Evolutionary conservation across 805 yeast species (phyloP).

Genomic region (Candida silvatica): DNA sequence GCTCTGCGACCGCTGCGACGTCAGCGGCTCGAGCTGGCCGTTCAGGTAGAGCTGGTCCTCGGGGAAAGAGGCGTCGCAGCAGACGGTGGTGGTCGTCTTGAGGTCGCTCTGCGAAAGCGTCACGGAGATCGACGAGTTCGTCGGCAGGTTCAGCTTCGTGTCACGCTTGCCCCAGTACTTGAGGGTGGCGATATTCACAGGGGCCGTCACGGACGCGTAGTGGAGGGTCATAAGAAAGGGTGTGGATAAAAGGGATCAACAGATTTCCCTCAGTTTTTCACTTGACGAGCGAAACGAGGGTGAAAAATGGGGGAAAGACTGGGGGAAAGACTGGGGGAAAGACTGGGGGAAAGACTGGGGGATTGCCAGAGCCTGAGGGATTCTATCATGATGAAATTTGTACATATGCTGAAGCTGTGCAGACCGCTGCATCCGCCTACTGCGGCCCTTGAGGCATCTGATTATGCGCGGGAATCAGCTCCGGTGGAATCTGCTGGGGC

Average conservation of each 20-base stretch:
- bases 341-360: too few species aligned
- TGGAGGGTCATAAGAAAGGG: constrained; percentile 16
- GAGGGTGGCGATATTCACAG: constrained; percentile 81
- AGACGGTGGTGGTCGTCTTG: constrained; percentile 80
- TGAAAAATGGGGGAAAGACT: too few species aligned
- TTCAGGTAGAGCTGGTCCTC: constrained; percentile 76
- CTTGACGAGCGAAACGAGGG: too few species aligned
- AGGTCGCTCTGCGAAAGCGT: constrained; percentile 88
- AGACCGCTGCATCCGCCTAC: too few species aligned
- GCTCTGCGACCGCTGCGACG: constrained; percentile 53
- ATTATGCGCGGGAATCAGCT: too few species aligned
- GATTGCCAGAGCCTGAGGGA: too few species aligned
- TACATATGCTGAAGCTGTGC: too few species aligned
- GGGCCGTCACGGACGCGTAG: constrained; percentile 85
- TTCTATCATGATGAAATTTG: too few species aligned
- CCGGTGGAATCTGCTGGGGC: too few species aligned
- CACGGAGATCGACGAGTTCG: constrained; percentile 92
- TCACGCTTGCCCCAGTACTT: constrained; percentile 99
- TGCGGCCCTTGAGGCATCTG: too few species aligned
- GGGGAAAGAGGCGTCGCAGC: constrained; percentile 37
- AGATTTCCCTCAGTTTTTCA: too few species aligned
- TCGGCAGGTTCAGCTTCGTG: constrained; percentile 79
- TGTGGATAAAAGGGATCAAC: background rate
- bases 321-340: too few species aligned
- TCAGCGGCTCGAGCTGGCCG: constrained; percentile 70